Evolutionary conservation across 768 basidiomycete genomes (phyloP).

Genomic region (Tylopilus balloui): DNA sequence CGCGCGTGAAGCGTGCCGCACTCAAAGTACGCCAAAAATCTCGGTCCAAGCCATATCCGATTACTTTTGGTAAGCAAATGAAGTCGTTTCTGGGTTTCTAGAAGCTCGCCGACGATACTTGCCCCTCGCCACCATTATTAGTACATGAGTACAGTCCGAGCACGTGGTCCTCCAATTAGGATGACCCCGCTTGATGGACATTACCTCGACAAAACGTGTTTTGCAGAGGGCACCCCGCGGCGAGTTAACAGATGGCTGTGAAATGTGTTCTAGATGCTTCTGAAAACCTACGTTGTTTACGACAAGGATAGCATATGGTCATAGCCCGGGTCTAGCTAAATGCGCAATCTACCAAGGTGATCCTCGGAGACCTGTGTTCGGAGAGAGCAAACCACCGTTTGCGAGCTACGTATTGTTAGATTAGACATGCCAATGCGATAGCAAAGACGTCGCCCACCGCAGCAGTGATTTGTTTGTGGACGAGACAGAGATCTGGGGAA

Average conservation of each 20-base stretch:
- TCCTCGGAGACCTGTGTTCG: constrained; percentile 26
- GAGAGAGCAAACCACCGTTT: constrained; percentile 29
- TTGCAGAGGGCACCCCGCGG: background rate
- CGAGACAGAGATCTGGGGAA: constrained; percentile 29
- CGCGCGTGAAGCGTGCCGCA: background rate
- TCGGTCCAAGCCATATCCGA: constrained; percentile 1
- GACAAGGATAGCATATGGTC: constrained; percentile 5
- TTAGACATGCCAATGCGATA: background rate
- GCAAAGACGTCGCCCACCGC: constrained; percentile 20
- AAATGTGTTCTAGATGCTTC: constrained; percentile 7
- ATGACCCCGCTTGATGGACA: background rate
- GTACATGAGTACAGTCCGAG: background rate
- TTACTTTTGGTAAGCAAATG: constrained; percentile 1
- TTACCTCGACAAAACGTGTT: background rate
- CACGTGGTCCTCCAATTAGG: background rate
- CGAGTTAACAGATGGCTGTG: background rate
- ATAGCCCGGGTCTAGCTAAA: background rate
- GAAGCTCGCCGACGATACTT: constrained; percentile 2
- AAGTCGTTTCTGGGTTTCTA: background rate
- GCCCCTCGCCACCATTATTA: background rate
- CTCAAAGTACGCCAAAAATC: constrained; percentile 6
- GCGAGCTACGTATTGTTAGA: constrained; percentile 20
- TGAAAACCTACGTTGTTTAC: constrained; percentile 7
- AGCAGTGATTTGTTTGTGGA: constrained; percentile 31
- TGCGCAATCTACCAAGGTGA: constrained; percentile 28